Percentiles rank a stretch among this genome's conserved stretches.
These are phyloP conservation scores for Paramecium caudatum DNA, from an alignment of 73 alveolate genomes.

Conservation along the genomic window DNA sequence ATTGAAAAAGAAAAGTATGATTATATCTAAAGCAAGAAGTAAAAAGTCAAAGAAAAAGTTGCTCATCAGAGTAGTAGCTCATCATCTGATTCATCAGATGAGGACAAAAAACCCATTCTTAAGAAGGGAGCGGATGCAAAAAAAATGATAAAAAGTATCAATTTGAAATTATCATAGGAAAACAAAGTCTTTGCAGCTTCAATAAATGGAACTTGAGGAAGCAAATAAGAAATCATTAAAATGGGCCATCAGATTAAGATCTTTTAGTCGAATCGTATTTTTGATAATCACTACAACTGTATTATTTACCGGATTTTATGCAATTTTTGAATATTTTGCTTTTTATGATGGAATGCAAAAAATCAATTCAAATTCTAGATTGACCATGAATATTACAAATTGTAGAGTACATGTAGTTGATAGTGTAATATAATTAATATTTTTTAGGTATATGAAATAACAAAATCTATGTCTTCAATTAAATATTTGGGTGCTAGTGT, in stretches of 20 bases:
- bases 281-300: constrained; percentile 39
- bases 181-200: background rate
- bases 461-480: constrained; percentile 7
- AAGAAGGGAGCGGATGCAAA: background rate
- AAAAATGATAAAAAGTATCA: background rate
- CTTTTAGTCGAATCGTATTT: constrained; percentile 31
- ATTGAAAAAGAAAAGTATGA: too few relatives aligned
- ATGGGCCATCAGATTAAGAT: constrained; percentile 67
- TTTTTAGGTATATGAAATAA: constrained; percentile 16
- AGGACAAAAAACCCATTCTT: background rate
- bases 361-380: background rate
- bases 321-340: constrained; percentile 51
- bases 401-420: constrained; percentile 55
- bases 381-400: constrained; percentile 14
- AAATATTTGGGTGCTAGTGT: constrained; percentile 24
- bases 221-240: background rate
- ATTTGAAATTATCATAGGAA: background rate
- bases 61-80: background rate
- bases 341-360: constrained; percentile 49
- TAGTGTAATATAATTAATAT: background rate
- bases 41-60: background rate
- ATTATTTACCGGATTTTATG: constrained; percentile 47
- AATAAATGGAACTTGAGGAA: constrained; percentile 58
- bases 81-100: constrained; percentile 22
- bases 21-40: too few relatives aligned